Evolutionary conservation across 1,284 basidiomycete species (phyloP).

Genomic region (Ceratobasidium sp.): DNA sequence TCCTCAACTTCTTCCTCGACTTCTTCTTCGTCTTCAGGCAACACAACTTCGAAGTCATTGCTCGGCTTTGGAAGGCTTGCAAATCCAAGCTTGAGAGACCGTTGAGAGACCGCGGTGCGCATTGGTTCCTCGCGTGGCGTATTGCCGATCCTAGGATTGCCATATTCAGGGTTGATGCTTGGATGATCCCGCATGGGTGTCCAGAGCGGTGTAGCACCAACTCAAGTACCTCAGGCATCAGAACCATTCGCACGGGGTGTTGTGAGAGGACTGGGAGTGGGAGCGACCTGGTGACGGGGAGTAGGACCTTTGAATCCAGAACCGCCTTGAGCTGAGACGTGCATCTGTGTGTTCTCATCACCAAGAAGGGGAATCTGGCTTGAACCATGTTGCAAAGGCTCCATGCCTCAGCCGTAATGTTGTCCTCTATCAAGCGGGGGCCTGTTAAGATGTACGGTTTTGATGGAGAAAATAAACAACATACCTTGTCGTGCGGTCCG

Average conservation of each 20-base stretch:
- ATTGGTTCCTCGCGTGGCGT: slow-evolving; percentile 84
- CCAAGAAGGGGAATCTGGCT: too few relatives aligned
- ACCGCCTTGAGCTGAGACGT: slow-evolving; percentile 76
- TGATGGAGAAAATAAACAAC: slow-evolving; percentile 52
- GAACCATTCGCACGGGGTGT: slow-evolving; percentile 72
- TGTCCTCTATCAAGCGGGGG: slow-evolving; percentile 77
- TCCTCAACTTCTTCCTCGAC: slow-evolving; percentile 71
- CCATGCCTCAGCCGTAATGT: slow-evolving; percentile 92
- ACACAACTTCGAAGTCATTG: slow-evolving; percentile 97
- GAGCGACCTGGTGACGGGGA: slow-evolving; percentile 85
- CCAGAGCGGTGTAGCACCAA: slow-evolving; percentile 82
- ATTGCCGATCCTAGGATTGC: slow-evolving; percentile 67
- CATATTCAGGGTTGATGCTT: slow-evolving; percentile 84
- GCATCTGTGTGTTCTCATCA: too few relatives aligned
- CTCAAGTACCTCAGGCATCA: slow-evolving; percentile 71
- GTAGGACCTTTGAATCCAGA: slow-evolving; percentile 94
- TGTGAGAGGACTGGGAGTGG: slow-evolving; percentile 95
- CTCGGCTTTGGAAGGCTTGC: slow-evolving; percentile 90
- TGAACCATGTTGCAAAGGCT: slow-evolving; percentile 94
- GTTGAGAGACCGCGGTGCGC: slow-evolving; percentile 74
- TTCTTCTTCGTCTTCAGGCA: slow-evolving; percentile 94
- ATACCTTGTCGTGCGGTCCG: slow-evolving; percentile 91
- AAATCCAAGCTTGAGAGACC: slow-evolving; percentile 86
- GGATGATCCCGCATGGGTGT: slow-evolving; percentile 94
- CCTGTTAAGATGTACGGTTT: slow-evolving; percentile 34